Evolutionary conservation across 2,329 filamentous ascomycete genomes (phyloP), one percentile per base, ranked within the genome.

Genomic region (Cordyceps pruinosa): DNA sequence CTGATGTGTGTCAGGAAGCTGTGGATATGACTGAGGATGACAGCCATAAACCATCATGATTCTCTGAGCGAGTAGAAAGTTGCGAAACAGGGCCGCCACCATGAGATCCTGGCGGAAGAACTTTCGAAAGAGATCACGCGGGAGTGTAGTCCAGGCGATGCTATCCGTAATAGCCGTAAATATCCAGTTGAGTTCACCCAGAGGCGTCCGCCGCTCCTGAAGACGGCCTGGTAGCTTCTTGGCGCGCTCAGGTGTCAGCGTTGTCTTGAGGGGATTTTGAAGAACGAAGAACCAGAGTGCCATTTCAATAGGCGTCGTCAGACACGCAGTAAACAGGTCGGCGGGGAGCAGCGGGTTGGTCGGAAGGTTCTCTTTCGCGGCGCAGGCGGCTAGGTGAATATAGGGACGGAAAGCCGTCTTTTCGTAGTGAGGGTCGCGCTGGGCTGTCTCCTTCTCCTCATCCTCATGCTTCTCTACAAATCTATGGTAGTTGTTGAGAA

Each of bases 161-260:
- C 93, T 97, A 69, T 99, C 94, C 0, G 94, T 99, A 62, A 99
- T 97, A 56, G 94, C 94, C 1, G 94, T 99, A 68, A 99, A 97
- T 35, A 99, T 99, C 94, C 94, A 99, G 68, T 99, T 99, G 15
- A 99, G 78, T 73, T 99, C 94, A 61, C 94, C 94, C 34, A 99
- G 80, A 9, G 94, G 94, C 50, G 94, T 97, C 67, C 94, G 82
- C 59, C 94, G 83, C 72, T 99, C 94, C 68, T 96, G 93, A 42
- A 97, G 82, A 61, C 91, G 86, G 34, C 94, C 94, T 3, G 93
- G 92, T 19, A 99, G 87, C 66, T 90, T 89, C 70, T 90, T 88
- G 42, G 93, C 92, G 64, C 93, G 84, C 60, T 94, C 89, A 4
- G 93, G 83, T 2, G 84, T 87, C 57, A 96, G 76, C 41, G 82